Evolutionary conservation across 805 yeast genomes (phyloP).

Genomic region (Tetrapisispora namnaoensis): DNA sequence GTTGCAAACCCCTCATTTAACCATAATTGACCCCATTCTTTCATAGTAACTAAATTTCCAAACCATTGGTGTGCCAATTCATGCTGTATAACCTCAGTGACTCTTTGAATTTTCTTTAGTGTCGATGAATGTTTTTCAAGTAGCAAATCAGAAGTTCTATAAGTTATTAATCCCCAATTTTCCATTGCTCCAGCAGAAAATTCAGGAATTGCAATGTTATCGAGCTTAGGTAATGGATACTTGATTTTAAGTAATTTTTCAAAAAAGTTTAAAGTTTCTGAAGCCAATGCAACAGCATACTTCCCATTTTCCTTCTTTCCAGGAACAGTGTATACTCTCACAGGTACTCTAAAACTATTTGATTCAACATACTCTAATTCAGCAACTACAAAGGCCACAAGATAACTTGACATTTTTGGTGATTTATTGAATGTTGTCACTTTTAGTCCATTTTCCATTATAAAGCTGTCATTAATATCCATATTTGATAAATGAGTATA

Average conservation of each 20-base stretch:
- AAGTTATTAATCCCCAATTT: constrained; percentile 73
- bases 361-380: constrained; percentile 66
- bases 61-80: constrained; percentile 91
- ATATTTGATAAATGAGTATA: constrained; percentile 59
- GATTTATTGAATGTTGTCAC: constrained; percentile 58
- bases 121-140: constrained; percentile 63
- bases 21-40: constrained; percentile 89
- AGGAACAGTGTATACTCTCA: constrained; percentile 71
- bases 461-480: constrained; percentile 47
- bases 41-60: constrained; percentile 84
- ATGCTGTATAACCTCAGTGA: constrained; percentile 79
- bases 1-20: constrained; percentile 85
- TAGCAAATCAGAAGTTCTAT: constrained; percentile 64
- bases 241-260: constrained; percentile 64
- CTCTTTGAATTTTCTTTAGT: constrained; percentile 55
- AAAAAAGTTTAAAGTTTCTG: constrained; percentile 63
- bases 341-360: constrained; percentile 58
- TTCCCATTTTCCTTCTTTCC: constrained; percentile 63
- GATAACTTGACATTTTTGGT: constrained; percentile 79
- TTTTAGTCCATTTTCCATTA: constrained; percentile 36
- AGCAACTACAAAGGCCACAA: constrained; percentile 76
- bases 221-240: constrained; percentile 72
- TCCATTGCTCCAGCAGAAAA: constrained; percentile 88
- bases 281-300: constrained; percentile 65
- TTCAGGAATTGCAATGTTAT: constrained; percentile 74